phyloP scores from a whole-genome alignment of 495 filamentous ascomycete species.

The Penicillium turbatum region DNA sequence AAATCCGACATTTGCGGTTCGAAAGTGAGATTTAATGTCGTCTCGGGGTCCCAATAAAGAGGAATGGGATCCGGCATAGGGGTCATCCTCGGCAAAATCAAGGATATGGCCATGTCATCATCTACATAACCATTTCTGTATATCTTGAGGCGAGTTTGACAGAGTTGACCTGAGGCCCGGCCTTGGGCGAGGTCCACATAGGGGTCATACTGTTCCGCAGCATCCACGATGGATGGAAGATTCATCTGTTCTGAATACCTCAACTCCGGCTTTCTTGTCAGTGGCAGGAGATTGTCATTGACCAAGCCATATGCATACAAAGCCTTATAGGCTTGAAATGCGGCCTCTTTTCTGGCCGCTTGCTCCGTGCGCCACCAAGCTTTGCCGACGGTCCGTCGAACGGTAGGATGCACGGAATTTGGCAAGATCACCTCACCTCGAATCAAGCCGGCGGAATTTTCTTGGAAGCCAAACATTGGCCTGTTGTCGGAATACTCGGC shows the following conservation, averaged over 20 bases:
- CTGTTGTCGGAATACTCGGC: constrained; percentile 51
- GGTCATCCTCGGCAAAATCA: constrained; percentile 43
- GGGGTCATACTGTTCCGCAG: constrained; percentile 57
- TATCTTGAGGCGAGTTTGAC: constrained; percentile 32
- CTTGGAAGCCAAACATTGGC: constrained; percentile 46
- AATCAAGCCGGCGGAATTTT: constrained; percentile 13
- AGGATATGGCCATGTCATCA: constrained; percentile 35
- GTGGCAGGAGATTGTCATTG: constrained; percentile 75
- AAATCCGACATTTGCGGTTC: constrained; percentile 19
- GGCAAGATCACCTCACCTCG: constrained; percentile 61
- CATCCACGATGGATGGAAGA: constrained; percentile 38
- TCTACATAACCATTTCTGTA: constrained; percentile 25
- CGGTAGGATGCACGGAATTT: constrained; percentile 56
- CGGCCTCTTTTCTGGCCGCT: constrained; percentile 74
- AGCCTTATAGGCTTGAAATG: constrained; percentile 73
- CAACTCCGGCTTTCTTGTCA: constrained; percentile 26
- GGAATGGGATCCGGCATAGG: constrained; percentile 40
- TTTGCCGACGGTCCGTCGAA: constrained; percentile 53
- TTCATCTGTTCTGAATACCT: constrained; percentile 2
- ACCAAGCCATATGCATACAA: constrained; percentile 68
- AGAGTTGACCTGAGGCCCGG: constrained; percentile 43
- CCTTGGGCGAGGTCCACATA: constrained; percentile 58
- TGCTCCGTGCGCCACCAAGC: constrained; percentile 65
- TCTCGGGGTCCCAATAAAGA: constrained; percentile 48
- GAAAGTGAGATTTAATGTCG: constrained; percentile 37